Percentiles rank a stretch among this genome's conserved stretches.
phyloP scores from a whole-genome alignment of 306 rosid genomes.

The Gastrolobium bilobum region DNA sequence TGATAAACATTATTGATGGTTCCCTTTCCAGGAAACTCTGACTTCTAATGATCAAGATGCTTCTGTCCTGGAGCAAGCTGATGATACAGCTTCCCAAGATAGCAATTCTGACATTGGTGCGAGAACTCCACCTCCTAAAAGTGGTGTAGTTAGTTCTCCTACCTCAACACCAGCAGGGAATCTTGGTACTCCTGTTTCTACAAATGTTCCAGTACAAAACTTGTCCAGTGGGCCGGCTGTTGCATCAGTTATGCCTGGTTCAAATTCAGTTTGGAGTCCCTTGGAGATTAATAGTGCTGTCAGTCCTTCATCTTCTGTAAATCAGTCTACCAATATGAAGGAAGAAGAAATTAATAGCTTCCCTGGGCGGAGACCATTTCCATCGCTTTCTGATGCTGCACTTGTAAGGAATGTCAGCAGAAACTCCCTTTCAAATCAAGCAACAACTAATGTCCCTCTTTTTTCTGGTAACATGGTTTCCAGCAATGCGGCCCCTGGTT shows the following conservation, averaged over 20 bases:
- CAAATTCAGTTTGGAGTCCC: slow-evolving; percentile 58
- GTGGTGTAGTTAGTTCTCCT: slow-evolving; percentile 59
- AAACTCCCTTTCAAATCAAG: slow-evolving; percentile 69
- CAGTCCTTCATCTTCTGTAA: slow-evolving; percentile 62
- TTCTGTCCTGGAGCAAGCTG: slow-evolving; percentile 73
- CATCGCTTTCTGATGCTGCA: slow-evolving; percentile 73
- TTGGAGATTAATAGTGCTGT: slow-evolving; percentile 59
- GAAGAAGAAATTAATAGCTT: slow-evolving; percentile 75
- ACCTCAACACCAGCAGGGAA: slow-evolving; percentile 65
- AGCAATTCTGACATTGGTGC: slow-evolving; percentile 62
- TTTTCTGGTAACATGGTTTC: slow-evolving; percentile 68
- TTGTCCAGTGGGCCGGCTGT: slow-evolving; percentile 56
- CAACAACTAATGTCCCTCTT: slow-evolving; percentile 60
- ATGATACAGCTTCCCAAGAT: slow-evolving; percentile 76
- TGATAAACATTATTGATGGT: slow-evolving; percentile 6
- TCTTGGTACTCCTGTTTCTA: slow-evolving; percentile 57
- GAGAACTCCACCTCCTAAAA: slow-evolving; percentile 78
- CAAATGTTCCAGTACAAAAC: slow-evolving; percentile 61
- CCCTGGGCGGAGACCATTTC: slow-evolving; percentile 77
- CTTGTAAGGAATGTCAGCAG: slow-evolving; percentile 69
- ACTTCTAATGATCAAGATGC: slow-evolving; percentile 54
- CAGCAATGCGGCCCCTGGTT: slow-evolving; percentile 63
- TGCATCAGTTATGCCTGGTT: slow-evolving; percentile 55
- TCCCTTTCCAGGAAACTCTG: slow-evolving; percentile 46
- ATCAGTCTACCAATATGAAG: slow-evolving; percentile 62